These are phyloP conservation scores for Volvox reticuliferus DNA, from an alignment of 139 green algal species.

Conservation along the genomic window DNA sequence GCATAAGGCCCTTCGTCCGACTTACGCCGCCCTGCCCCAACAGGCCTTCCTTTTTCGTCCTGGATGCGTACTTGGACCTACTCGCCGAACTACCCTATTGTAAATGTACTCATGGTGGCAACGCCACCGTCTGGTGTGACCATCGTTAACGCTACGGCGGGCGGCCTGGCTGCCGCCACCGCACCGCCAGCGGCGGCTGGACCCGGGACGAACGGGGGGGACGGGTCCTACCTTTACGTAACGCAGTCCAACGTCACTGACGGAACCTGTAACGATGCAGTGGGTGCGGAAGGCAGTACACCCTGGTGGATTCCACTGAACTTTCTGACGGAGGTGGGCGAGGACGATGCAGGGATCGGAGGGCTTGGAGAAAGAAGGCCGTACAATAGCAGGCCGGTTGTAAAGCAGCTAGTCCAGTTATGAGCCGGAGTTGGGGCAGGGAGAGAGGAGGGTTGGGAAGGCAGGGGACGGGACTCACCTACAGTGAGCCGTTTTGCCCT, in stretches of 20 bases:
- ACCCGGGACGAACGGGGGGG: background rate
- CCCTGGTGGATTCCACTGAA: conserved; percentile 9
- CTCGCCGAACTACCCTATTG: conserved; percentile 37
- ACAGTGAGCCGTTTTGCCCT: too few species aligned
- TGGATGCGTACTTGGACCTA: conserved; percentile 55
- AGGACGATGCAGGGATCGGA: too few species aligned
- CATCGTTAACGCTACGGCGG: conserved; percentile 17
- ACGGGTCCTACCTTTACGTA: background rate
- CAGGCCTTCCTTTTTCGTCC: conserved; percentile 20
- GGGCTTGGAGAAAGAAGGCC: too few species aligned
- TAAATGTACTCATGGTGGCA: background rate
- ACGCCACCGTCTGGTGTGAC: background rate
- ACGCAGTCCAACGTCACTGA: background rate
- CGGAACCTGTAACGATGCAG: conserved; percentile 4
- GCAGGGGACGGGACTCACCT: too few species aligned
- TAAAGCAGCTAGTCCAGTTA: too few species aligned
- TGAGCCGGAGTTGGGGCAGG: too few species aligned
- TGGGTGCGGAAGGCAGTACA: background rate
- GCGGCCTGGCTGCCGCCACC: conserved; percentile 1
- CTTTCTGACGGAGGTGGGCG: background rate
- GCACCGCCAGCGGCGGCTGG: background rate
- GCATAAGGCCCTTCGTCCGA: too few species aligned
- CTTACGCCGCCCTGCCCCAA: background rate
- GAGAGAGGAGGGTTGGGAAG: too few species aligned
- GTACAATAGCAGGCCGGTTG: too few species aligned